Conservation (phyloP, 345 rosid genomes). For the Carallia pectinifolia region DNA sequence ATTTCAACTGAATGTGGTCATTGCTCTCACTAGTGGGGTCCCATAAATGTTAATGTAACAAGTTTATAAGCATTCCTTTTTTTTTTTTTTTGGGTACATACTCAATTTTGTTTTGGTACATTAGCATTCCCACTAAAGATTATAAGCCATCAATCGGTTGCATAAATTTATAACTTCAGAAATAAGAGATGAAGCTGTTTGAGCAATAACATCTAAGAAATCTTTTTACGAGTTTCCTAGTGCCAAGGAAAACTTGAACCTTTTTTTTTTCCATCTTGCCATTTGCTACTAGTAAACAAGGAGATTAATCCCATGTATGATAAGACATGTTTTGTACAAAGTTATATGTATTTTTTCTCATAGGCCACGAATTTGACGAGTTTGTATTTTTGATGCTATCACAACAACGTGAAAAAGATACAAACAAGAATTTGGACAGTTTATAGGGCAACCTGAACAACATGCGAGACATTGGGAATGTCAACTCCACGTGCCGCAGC, state of each 20-base stretch:
- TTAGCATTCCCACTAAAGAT: not conserved
- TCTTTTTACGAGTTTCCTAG: too few species aligned
- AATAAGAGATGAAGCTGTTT: too few species aligned
- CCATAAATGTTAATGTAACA: too few species aligned
- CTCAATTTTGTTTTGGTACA: too few species aligned
- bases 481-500: conserved; percentile 99
- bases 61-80: not conserved
- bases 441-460: conserved; percentile 72
- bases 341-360: too few species aligned
- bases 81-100: too few species aligned
- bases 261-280: too few species aligned
- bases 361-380: conserved; percentile 1
- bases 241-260: too few species aligned
- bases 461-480: conserved; percentile 83
- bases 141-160: not conserved
- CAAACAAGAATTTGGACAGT: conserved; percentile 1
- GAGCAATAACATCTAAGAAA: too few species aligned
- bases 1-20: not conserved
- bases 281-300: too few species aligned
- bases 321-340: too few species aligned
- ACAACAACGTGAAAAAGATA: not conserved
- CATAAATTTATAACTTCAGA: not conserved
- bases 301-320: too few species aligned
- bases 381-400: not conserved
- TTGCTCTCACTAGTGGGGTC: not conserved